Conservation (phyloP, 2,329 filamentous ascomycete genomes). For the Albifimbria verrucaria region DNA sequence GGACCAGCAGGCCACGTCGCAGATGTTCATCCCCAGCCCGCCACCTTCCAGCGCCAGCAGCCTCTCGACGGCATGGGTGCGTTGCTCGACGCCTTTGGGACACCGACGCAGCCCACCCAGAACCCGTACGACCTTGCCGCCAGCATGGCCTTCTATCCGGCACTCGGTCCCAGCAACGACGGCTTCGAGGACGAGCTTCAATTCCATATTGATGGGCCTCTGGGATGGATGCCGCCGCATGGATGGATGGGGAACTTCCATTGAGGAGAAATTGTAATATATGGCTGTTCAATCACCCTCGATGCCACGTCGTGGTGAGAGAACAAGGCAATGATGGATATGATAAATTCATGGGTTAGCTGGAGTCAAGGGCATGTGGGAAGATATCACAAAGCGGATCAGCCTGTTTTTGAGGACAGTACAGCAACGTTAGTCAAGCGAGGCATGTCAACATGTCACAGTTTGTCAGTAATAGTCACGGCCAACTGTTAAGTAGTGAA, state of each 20-base stretch:
- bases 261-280: background rate
- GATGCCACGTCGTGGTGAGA: background rate
- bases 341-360: background rate
- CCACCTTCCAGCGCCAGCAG: conserved; percentile 1
- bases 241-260: background rate
- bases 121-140: conserved; percentile 12
- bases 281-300: too few species aligned
- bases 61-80: background rate
- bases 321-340: background rate
- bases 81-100: background rate
- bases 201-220: conserved; percentile 37
- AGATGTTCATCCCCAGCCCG: background rate
- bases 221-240: conserved; percentile 15
- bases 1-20: background rate
- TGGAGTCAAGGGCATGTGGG: background rate
- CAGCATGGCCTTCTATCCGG: conserved; percentile 8
- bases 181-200: conserved; percentile 45
- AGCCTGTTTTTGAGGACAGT: too few species aligned
- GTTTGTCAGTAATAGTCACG: background rate
- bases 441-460: too few species aligned
- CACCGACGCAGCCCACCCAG: background rate
- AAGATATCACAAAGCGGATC: background rate
- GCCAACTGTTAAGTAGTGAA: conserved; percentile 2
- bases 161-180: conserved; percentile 34
- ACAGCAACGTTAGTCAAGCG: too few species aligned